phyloP scores from a whole-genome alignment of 139 green algal genomes.

The Tetraselmis striata region DNA sequence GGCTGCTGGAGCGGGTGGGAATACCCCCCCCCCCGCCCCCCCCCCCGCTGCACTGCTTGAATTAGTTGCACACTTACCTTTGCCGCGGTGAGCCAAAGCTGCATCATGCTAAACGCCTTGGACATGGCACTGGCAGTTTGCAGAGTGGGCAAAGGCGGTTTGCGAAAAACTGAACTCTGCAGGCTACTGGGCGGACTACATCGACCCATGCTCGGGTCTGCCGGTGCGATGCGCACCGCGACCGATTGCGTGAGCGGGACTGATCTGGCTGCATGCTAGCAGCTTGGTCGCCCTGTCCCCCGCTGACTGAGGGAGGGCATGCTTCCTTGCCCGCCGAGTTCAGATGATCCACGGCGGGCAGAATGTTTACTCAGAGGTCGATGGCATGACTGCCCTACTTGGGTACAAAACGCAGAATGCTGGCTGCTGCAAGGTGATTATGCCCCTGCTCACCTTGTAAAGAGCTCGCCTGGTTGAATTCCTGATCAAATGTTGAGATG shows the following conservation, averaged over 20 bases:
- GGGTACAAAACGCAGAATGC: constrained; percentile 60
- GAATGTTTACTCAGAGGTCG: constrained; percentile 83
- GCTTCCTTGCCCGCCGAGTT: too few relatives aligned
- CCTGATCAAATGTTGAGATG: too few relatives aligned
- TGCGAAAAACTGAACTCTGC: constrained; percentile 46
- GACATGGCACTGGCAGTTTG: constrained; percentile 81
- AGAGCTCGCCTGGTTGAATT: not conserved
- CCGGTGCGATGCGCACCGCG: too few relatives aligned
- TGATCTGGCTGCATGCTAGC: too few relatives aligned
- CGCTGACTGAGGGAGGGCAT: not conserved
- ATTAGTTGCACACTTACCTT: not conserved
- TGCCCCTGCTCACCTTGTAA: constrained; percentile 15
- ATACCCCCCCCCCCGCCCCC: not conserved
- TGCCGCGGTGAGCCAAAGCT: not conserved
- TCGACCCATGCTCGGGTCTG: constrained; percentile 92
- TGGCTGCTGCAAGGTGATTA: constrained; percentile 74
- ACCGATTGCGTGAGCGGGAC: too few relatives aligned
- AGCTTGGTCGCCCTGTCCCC: too few relatives aligned
- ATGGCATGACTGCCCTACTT: constrained; percentile 58
- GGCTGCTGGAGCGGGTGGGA: constrained; percentile 63
- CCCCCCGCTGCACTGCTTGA: not conserved
- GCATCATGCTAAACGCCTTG: too few relatives aligned
- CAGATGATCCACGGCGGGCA: constrained; percentile 76
- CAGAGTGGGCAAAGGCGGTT: constrained; percentile 73
- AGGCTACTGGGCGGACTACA: constrained; percentile 91